phyloP scores from a whole-genome alignment of 257 asterid species.

The Solanum clarkiae region DNA sequence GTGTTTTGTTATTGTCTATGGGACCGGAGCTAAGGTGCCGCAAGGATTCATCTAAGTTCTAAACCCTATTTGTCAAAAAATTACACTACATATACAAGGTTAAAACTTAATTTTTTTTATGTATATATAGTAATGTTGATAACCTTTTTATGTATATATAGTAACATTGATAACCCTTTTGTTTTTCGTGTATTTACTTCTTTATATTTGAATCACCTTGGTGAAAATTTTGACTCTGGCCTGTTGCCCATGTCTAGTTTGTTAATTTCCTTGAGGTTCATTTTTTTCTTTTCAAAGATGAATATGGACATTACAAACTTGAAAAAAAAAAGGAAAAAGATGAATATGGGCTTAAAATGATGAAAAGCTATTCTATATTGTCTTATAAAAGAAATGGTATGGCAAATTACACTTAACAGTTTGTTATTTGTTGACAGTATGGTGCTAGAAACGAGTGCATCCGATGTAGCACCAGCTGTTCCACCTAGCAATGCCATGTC shows the following conservation, averaged over 20 bases:
- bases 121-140: not conserved
- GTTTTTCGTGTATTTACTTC: too few relatives aligned
- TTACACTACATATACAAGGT: not conserved
- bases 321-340: not conserved
- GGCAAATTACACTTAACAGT: not conserved
- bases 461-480: constrained; percentile 45
- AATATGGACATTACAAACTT: not conserved
- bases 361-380: not conserved
- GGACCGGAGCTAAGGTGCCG: not conserved
- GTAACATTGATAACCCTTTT: not conserved
- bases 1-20: not conserved
- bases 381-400: not conserved
- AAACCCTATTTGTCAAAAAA: not conserved
- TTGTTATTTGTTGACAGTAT: constrained; percentile 29
- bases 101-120: not conserved
- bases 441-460: constrained; percentile 43
- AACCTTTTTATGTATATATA: too few relatives aligned
- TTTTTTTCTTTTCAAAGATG: not conserved
- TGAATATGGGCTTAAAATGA: not conserved
- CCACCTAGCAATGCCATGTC: constrained; percentile 65
- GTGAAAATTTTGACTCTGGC: not conserved
- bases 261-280: not conserved
- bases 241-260: not conserved
- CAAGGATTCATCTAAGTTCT: not conserved
- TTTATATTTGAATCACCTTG: not conserved